Conservation (phyloP, 1,284 basidiomycete genomes). For the Tetrapyrgos nigripes region DNA sequence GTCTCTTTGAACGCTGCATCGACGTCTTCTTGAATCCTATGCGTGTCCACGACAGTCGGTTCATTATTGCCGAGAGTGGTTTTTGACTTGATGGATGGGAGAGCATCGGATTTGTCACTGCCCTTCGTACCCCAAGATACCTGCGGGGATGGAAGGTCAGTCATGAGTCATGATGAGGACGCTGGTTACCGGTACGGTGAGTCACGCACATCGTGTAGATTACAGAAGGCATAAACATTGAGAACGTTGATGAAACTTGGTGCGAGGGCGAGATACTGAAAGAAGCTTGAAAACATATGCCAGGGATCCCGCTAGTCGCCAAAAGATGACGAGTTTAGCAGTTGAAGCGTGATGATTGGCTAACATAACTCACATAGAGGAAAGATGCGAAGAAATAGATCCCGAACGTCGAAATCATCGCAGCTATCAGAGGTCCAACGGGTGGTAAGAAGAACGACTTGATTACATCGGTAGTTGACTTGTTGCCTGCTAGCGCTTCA, state of each 20-base stretch:
- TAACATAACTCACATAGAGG: constrained; percentile 73
- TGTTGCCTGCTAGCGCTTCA: constrained; percentile 41
- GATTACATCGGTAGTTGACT: constrained; percentile 13
- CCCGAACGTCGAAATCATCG: constrained; percentile 70
- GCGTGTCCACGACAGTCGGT: constrained; percentile 76
- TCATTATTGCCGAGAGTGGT: constrained; percentile 69
- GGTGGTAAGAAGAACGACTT: constrained; percentile 52
- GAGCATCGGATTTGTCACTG: constrained; percentile 84
- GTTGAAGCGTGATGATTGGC: too few relatives aligned
- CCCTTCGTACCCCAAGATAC: constrained; percentile 89
- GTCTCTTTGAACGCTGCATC: constrained; percentile 85
- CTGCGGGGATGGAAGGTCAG: constrained; percentile 31
- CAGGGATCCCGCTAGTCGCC: constrained; percentile 76
- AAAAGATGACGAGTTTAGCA: too few relatives aligned
- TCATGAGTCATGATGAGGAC: background rate
- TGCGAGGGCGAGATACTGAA: constrained; percentile 81
- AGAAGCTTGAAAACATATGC: constrained; percentile 89
- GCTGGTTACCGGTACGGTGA: background rate
- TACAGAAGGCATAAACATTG: constrained; percentile 90
- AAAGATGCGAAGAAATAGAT: constrained; percentile 76
- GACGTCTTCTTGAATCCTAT: constrained; percentile 77
- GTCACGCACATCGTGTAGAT: constrained; percentile 71
- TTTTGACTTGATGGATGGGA: constrained; percentile 80
- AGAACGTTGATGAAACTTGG: constrained; percentile 85
- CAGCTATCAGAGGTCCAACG: constrained; percentile 77